Evolutionary conservation across 2,329 filamentous ascomycete species (phyloP).

Genomic region (Delphinella strobiligena): DNA sequence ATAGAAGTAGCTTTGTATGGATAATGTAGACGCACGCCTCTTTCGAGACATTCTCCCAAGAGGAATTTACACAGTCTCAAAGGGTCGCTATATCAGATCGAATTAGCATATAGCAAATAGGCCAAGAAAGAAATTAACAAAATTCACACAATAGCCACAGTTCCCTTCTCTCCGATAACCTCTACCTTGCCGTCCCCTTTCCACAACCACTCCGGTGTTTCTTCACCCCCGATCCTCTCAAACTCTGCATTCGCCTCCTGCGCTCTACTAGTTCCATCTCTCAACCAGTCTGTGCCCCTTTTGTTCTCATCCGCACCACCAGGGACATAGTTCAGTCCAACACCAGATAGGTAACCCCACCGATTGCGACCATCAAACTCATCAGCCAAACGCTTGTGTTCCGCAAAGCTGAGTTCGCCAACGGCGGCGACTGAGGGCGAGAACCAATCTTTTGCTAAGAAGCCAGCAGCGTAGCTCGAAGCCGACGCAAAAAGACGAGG

Average conservation of each 20-base stretch:
- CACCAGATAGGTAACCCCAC: slow-evolving; percentile 44
- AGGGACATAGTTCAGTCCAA: slow-evolving; percentile 27
- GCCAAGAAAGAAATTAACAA: neutral
- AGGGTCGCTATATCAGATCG: slow-evolving; percentile 43
- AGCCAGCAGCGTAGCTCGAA: slow-evolving; percentile 63
- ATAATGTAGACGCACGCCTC: slow-evolving; percentile 55
- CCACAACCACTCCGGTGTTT: slow-evolving; percentile 46
- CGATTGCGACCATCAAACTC: slow-evolving; percentile 43
- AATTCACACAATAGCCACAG: slow-evolving; percentile 52
- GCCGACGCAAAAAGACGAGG: slow-evolving; percentile 57
- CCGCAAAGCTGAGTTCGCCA: slow-evolving; percentile 54
- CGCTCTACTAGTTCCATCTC: slow-evolving; percentile 50
- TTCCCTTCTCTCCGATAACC: slow-evolving; percentile 48
- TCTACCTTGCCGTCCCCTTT: slow-evolving; percentile 46
- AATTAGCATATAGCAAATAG: neutral
- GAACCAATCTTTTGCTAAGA: slow-evolving; percentile 65
- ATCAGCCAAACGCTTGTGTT: slow-evolving; percentile 54
- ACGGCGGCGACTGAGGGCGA: slow-evolving; percentile 43
- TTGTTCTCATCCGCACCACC: slow-evolving; percentile 25
- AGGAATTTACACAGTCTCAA: slow-evolving; percentile 54
- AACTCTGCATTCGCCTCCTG: slow-evolving; percentile 31
- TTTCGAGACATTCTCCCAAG: slow-evolving; percentile 41
- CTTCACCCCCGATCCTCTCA: slow-evolving; percentile 21
- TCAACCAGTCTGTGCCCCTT: slow-evolving; percentile 53
- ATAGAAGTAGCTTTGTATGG: slow-evolving; percentile 47